Percentiles rank a stretch among this genome's conserved stretches.
Evolutionary conservation across 495 filamentous ascomycete species (phyloP).

Genomic region (Podospora pseudocomata): DNA sequence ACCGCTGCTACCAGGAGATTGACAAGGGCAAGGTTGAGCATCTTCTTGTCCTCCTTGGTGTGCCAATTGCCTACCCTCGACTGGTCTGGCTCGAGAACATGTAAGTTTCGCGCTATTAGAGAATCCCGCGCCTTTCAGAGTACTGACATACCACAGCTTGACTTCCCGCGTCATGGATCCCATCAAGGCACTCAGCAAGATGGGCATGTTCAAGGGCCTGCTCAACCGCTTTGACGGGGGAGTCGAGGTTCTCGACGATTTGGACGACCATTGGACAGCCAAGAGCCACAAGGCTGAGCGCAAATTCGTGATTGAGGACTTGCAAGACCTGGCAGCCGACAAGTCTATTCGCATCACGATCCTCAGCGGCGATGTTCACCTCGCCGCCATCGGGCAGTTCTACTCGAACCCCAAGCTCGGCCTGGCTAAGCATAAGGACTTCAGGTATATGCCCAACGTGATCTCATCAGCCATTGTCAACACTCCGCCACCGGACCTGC

Average conservation of each 20-base stretch:
- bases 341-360: slow-evolving; percentile 92
- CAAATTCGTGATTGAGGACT: slow-evolving; percentile 77
- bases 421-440: slow-evolving; percentile 80
- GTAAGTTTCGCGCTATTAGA: background rate
- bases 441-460: slow-evolving; percentile 88
- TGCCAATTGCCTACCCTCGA: slow-evolving; percentile 91
- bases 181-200: slow-evolving; percentile 80
- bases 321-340: slow-evolving; percentile 86
- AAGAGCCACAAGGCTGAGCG: slow-evolving; percentile 88
- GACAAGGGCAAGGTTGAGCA: slow-evolving; percentile 81
- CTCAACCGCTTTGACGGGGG: slow-evolving; percentile 89
- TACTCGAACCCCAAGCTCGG: slow-evolving; percentile 81
- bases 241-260: slow-evolving; percentile 87
- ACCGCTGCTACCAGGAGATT: slow-evolving; percentile 77
- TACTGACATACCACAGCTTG: slow-evolving; percentile 33
- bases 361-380: slow-evolving; percentile 88
- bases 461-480: slow-evolving; percentile 92
- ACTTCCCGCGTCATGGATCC: slow-evolving; percentile 82
- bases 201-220: slow-evolving; percentile 73
- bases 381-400: slow-evolving; percentile 90
- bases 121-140: background rate
- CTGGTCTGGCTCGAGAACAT: slow-evolving; percentile 73
- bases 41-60: slow-evolving; percentile 76
- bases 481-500: slow-evolving; percentile 79
- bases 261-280: slow-evolving; percentile 96